Conservation (phyloP, 805 yeast genomes). For the Starmerella bombi region DNA sequence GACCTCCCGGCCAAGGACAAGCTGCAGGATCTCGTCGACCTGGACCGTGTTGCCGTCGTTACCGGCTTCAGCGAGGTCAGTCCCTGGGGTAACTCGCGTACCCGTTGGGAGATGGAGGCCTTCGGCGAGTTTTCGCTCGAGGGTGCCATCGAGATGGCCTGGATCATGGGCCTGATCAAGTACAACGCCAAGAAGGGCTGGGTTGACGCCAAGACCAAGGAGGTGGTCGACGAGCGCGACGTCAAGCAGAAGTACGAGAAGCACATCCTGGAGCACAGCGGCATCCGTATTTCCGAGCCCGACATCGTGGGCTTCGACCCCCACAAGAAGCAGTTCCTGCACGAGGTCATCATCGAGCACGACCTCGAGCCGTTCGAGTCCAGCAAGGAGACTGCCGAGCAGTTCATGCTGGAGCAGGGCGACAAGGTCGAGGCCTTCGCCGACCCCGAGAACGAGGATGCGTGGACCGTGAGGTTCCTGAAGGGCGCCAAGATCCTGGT, state of each 20-base stretch:
- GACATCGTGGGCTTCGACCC: conserved; percentile 96
- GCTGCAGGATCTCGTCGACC: conserved; percentile 80
- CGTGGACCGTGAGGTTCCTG: conserved; percentile 75
- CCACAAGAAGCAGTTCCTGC: conserved; percentile 78
- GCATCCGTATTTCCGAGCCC: conserved; percentile 94
- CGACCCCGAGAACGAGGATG: conserved; percentile 67
- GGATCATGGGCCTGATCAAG: conserved; percentile 97
- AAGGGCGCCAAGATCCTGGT: conserved; percentile 85
- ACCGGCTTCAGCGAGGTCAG: conserved; percentile 98
- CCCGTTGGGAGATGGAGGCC: conserved; percentile 99
- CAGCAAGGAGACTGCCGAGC: conserved; percentile 88
- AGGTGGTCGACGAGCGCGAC: conserved; percentile 90
- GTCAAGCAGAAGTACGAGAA: conserved; percentile 85
- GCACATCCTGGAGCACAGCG: conserved; percentile 79
- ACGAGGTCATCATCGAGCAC: conserved; percentile 92
- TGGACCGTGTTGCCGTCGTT: conserved; percentile 83
- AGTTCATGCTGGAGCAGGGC: conserved; percentile 86
- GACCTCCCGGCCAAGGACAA: conserved; percentile 42
- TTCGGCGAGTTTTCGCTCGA: conserved; percentile 87
- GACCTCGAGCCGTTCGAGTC: conserved; percentile 94
- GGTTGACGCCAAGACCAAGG: conserved; percentile 88
- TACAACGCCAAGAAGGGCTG: conserved; percentile 97
- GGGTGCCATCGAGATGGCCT: conserved; percentile 98
- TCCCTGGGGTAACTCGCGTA: conserved; percentile 98
- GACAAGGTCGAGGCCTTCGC: conserved; percentile 86